Base-by-base conservation (phyloP, 2,329 filamentous ascomycete species). In the Monilinia vaccinii-corymbosi region DNA sequence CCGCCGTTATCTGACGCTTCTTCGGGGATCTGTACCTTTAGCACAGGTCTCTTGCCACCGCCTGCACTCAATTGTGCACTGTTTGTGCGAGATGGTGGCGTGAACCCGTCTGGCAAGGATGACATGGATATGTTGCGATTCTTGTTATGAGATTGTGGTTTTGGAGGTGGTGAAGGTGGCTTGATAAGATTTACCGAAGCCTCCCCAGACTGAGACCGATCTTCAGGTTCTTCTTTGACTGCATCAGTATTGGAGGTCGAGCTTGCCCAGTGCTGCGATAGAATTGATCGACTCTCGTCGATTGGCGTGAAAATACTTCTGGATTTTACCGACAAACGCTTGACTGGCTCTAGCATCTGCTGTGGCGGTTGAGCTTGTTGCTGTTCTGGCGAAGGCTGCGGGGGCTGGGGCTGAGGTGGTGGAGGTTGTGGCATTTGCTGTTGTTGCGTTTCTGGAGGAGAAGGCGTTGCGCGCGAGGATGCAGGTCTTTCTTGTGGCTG, bases 251-350 rank as follows among this genome's bases (percentile, higher is more conserved):
- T 68, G 74, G 64, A 77, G 11, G 83, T 79, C 65, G 88, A 87
- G 1, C 82, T 82, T 18, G 84, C 85, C 64, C 89, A 86, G 72
- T 96, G 91, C 65, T 93, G 89, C 14, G 90, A 91, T 47, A 97
- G 76, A 61, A 97, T 87, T 1, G 92, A 97, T 52, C 89, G 83
- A 68, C 88, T 91, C 71, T 96, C 92, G 69, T 97, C 94, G 64
- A 99, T 96, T 0, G 94, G 94, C 0, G 94, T 99, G 71, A 97
- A 97, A 62, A 99, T 97, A 73, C 92, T 97, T 66, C 76, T 79
- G 10, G 74, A 75, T 64, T 80, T 79, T 59, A 79, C 72, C 60
- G 84, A 76, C 71, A 79, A 71, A 66, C 82, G 74, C 42, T 75
- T 74, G 25, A 74, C 64, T 70, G 80, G 72, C 73, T 84, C 70